These are phyloP conservation scores for Dryas drummondii DNA, from an alignment of 306 rosid genomes.

Conservation along the genomic window DNA sequence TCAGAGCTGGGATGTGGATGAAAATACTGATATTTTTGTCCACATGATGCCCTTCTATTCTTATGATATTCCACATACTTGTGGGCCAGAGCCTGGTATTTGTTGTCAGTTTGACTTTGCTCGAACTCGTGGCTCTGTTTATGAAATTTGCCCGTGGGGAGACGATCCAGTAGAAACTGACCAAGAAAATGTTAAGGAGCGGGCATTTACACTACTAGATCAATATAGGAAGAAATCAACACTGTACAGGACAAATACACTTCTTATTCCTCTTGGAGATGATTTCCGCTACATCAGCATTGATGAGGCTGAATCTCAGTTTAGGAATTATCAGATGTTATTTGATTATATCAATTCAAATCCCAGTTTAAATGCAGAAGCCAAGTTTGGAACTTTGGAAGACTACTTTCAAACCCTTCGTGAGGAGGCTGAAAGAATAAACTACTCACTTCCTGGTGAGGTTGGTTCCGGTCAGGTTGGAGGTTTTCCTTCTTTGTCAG, in stretches of 20 bases:
- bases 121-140: conserved; percentile 59
- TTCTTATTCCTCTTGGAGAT: conserved; percentile 96
- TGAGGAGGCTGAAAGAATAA: conserved; percentile 80
- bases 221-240: conserved; percentile 93
- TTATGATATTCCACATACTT: conserved; percentile 96
- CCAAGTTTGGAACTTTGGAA: conserved; percentile 87
- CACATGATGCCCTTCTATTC: conserved; percentile 99
- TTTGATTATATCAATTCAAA: conserved; percentile 88
- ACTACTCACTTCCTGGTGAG: conserved; percentile 75
- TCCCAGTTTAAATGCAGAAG: conserved; percentile 81
- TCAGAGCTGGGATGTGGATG: conserved; percentile 95
- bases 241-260: conserved; percentile 87
- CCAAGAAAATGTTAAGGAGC: conserved; percentile 70
- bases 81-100: conserved; percentile 98
- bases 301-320: conserved; percentile 93
- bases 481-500: conserved; percentile 95
- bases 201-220: conserved; percentile 79
- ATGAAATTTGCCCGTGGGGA: conserved; percentile 91
- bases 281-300: conserved; percentile 84
- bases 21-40: conserved; percentile 93
- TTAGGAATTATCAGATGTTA: conserved; percentile 78
- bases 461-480: conserved; percentile 72
- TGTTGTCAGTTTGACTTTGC: conserved; percentile 99
- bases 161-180: conserved; percentile 69
- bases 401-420: conserved; percentile 81